Conservation (phyloP, 2,329 filamentous ascomycete genomes). For the Xylaria sp. region DNA sequence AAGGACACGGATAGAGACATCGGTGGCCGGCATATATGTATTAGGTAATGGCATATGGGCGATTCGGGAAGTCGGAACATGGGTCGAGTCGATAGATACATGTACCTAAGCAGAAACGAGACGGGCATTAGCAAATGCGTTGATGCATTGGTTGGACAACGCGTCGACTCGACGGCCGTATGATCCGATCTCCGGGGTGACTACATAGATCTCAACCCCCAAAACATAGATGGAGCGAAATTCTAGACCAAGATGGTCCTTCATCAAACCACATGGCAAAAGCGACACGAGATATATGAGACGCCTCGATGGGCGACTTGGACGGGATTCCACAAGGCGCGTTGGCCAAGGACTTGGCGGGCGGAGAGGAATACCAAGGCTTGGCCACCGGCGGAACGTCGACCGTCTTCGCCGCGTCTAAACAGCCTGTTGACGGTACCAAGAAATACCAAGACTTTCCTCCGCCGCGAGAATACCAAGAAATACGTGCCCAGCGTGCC, state of each 20-base stretch:
- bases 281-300: background rate
- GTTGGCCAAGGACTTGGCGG: constrained; percentile 37
- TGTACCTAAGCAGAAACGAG: background rate
- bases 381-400: constrained; percentile 34
- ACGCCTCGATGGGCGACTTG: background rate
- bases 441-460: constrained; percentile 31
- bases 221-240: no score
- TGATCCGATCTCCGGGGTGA: background rate
- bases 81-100: background rate
- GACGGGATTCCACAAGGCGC: constrained; percentile 4
- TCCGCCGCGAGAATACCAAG: constrained; percentile 23
- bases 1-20: no score
- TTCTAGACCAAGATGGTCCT: background rate
- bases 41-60: background rate
- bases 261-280: background rate
- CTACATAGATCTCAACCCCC: background rate
- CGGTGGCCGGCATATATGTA: background rate
- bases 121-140: background rate
- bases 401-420: constrained; percentile 16
- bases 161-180: background rate
- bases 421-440: constrained; percentile 20
- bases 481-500: background rate
- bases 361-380: constrained; percentile 39
- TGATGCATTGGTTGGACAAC: background rate
- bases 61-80: background rate